Evolutionary conservation across 75 land plant species (phyloP), one percentile per base, ranked within the genome.

Genomic region (Ceratopteris richardii): DNA sequence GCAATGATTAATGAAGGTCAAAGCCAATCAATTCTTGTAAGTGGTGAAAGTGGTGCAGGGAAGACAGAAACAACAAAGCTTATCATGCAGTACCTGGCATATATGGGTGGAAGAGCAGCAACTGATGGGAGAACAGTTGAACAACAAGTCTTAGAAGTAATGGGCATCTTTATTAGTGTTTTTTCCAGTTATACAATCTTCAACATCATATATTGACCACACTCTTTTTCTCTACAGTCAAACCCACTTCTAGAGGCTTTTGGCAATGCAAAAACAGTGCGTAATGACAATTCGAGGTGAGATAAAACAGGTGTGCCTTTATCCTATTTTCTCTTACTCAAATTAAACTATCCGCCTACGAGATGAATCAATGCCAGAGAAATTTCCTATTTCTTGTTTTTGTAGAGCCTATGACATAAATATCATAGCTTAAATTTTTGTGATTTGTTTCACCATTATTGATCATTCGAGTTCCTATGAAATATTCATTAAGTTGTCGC

Each of bases 211-310:
- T n/a, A n/a, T n/a, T n/a, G n/a, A 55, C 18, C 51, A 14, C 20
- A 47, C 20, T 30, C 40, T 61, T 20, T 36, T 47, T 19, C 33
- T 13, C 56, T 56, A 56, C 74, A 76, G 75, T 78, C 76, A 11
- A 78, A 78, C 59, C 77, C 76, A 22, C 78, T 72, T 46, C 72
- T 73, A 23, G 77, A 78, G 65, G 80, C 77, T 9, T 72, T 78
- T 68, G 80, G 76, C 28, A 72, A 78, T 59, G 80, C 72, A 28
- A 73, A 72, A 62, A 73, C 80, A 18, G 70, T 67, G 23, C 44
- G 80, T 33, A 77, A 77, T 54, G 71, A 78, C 62, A 78, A 73
- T 48, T 72, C 77, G 22, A 78, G 18, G 50, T 59, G 18, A 56
- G 17, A 63, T 0, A 24, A 11, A 14, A 52, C 12, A 16, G 11